phyloP scores from a whole-genome alignment of 768 basidiomycete species.

The Leucosporidium creatinivorum region DNA sequence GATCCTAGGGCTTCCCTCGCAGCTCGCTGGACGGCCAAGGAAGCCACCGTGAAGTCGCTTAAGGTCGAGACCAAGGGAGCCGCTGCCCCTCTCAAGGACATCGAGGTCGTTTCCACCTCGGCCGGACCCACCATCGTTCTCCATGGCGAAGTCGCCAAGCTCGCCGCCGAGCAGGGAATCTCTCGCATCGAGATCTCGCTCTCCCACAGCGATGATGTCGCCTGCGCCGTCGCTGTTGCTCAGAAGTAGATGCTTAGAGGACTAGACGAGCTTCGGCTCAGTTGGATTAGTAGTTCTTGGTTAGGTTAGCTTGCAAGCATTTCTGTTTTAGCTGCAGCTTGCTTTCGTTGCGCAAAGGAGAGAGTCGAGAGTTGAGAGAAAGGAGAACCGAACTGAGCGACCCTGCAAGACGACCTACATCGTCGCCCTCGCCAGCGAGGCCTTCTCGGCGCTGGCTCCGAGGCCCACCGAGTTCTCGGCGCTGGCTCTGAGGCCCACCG shows the following conservation, averaged over 20 bases:
- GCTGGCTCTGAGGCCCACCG: too few species aligned
- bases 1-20: conserved; percentile 85
- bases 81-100: conserved; percentile 90
- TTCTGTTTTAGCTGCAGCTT: too few species aligned
- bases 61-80: conserved; percentile 85
- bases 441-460: too few species aligned
- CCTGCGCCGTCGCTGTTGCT: conserved; percentile 29
- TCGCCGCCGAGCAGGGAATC: conserved; percentile 67
- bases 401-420: too few species aligned
- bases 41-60: conserved; percentile 88
- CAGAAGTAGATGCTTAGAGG: neutral
- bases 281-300: too few species aligned
- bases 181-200: conserved; percentile 70
- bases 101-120: conserved; percentile 73
- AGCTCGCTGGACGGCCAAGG: conserved; percentile 94
- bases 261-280: too few species aligned
- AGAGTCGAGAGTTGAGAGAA: too few species aligned
- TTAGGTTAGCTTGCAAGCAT: too few species aligned
- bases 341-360: too few species aligned
- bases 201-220: conserved; percentile 53
- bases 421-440: too few species aligned
- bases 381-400: too few species aligned
- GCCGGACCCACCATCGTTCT: conserved; percentile 72
- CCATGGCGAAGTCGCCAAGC: conserved; percentile 68
- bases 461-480: too few species aligned